These are phyloP conservation scores for Eragrostis nindensis DNA, from an alignment of 176 grass and related monocot genomes.

Conservation along the genomic window DNA sequence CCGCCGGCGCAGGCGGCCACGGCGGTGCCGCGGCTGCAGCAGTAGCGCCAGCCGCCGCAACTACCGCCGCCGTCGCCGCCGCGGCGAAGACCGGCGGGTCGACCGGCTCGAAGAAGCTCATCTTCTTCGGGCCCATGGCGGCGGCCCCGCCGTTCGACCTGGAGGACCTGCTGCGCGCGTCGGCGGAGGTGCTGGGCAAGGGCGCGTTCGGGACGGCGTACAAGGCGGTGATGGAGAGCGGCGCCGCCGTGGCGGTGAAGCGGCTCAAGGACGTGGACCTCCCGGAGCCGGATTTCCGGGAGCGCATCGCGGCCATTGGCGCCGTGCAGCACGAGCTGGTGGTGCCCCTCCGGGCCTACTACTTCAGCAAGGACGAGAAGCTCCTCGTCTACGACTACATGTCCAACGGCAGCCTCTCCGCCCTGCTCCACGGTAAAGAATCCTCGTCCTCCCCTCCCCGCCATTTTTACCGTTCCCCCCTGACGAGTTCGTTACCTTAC, in stretches of 20 bases:
- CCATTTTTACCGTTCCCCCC: not conserved
- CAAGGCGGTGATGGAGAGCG: constrained; percentile 96
- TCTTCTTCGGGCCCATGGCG: constrained; percentile 71
- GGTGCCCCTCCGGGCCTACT: constrained; percentile 90
- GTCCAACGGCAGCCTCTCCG: constrained; percentile 94
- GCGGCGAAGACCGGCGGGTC: constrained; percentile 45
- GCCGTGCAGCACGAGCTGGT: constrained; percentile 82
- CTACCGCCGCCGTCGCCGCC: not conserved
- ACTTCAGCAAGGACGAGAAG: constrained; percentile 97
- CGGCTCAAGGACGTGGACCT: constrained; percentile 95
- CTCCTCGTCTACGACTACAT: constrained; percentile 99
- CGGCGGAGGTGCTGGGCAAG: constrained; percentile 90
- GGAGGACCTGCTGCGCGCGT: constrained; percentile 84
- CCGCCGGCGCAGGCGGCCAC: constrained; percentile 9
- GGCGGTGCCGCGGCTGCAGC: not conserved
- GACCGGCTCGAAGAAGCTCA: constrained; percentile 65
- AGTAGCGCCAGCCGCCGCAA: constrained; percentile 23
- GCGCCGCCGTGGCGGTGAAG: constrained; percentile 85
- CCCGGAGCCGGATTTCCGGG: constrained; percentile 79
- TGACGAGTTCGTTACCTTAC: constrained; percentile 37
- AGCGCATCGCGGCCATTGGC: constrained; percentile 87
- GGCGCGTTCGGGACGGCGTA: constrained; percentile 98
- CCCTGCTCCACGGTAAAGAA: constrained; percentile 86
- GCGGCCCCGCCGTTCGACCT: constrained; percentile 73
- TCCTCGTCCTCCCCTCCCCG: not conserved